These are phyloP conservation scores for Talaromyces stipitatus DNA, from an alignment of 495 filamentous ascomycete genomes.

Conservation along the genomic window DNA sequence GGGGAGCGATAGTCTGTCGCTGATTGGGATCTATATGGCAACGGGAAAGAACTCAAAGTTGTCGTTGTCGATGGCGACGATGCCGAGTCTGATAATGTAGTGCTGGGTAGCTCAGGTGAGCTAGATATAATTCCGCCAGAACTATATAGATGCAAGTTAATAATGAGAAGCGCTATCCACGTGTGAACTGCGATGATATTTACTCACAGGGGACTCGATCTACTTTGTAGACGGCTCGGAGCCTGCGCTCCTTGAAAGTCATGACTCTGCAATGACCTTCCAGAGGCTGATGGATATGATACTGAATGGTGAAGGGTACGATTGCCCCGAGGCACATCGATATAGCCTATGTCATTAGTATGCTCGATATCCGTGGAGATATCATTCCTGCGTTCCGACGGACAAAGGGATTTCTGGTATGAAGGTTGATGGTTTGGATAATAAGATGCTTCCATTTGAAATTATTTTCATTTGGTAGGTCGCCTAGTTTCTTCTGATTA, in stretches of 20 bases:
- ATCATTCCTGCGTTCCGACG: background rate
- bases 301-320: background rate
- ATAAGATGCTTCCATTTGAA: constrained; percentile 5
- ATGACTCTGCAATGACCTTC: background rate
- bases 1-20: background rate
- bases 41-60: constrained; percentile 2
- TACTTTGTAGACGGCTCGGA: background rate
- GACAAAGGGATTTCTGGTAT: background rate
- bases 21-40: constrained; percentile 5
- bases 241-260: background rate
- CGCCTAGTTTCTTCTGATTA: constrained; percentile 1
- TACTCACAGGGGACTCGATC: constrained; percentile 6
- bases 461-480: background rate
- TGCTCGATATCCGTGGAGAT: background rate
- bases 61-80: background rate
- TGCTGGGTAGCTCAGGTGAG: background rate
- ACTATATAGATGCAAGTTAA: background rate
- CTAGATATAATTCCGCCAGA: background rate
- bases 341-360: constrained; percentile 3
- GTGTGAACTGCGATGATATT: background rate
- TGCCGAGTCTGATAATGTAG: background rate
- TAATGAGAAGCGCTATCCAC: background rate
- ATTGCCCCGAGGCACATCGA: background rate
- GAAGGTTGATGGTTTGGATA: background rate
- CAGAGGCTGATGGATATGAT: background rate